Evolutionary conservation across 768 basidiomycete species (phyloP).

Genomic region (Hebeloma cylindrosporum): DNA sequence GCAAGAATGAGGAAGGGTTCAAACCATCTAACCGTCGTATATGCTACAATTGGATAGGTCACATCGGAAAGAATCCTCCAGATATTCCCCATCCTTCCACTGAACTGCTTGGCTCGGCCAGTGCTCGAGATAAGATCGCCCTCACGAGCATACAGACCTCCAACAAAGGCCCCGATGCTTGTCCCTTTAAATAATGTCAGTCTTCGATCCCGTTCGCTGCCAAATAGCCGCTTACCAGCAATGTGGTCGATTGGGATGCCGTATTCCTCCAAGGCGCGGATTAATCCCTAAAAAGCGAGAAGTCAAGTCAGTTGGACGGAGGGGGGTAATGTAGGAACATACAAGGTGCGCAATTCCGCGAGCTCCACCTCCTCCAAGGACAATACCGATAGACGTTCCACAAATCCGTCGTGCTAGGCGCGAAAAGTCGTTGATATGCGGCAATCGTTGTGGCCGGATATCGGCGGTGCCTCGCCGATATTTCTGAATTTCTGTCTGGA

Average conservation of each 20-base stretch:
- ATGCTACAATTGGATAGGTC: slow-evolving; percentile 88
- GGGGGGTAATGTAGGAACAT: slow-evolving; percentile 11
- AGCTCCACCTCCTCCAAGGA: slow-evolving; percentile 97
- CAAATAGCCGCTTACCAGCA: slow-evolving; percentile 51
- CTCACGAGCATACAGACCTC: slow-evolving; percentile 93
- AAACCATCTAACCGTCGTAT: slow-evolving; percentile 62
- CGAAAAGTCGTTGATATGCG: slow-evolving; percentile 89
- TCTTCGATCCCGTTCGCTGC: not conserved
- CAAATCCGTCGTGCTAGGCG: slow-evolving; percentile 88
- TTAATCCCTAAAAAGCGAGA: slow-evolving; percentile 78
- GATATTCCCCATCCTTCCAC: slow-evolving; percentile 87
- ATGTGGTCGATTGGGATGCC: slow-evolving; percentile 94
- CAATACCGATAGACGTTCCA: slow-evolving; percentile 90
- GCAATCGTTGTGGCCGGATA: slow-evolving; percentile 70
- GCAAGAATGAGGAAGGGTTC: not conserved
- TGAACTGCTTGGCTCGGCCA: slow-evolving; percentile 89
- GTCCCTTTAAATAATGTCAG: slow-evolving; percentile 47
- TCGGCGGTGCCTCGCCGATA: slow-evolving; percentile 70
- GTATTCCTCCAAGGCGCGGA: slow-evolving; percentile 88
- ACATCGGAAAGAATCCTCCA: slow-evolving; percentile 94
- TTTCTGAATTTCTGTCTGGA: slow-evolving; percentile 85
- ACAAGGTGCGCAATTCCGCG: slow-evolving; percentile 58
- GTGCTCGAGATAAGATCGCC: slow-evolving; percentile 85
- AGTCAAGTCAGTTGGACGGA: slow-evolving; percentile 5
- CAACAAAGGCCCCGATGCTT: slow-evolving; percentile 90